Evolutionary conservation across 768 basidiomycete genomes (phyloP), one percentile per base, ranked within the genome.

Genomic region (Leucogyrophana mollusca): DNA sequence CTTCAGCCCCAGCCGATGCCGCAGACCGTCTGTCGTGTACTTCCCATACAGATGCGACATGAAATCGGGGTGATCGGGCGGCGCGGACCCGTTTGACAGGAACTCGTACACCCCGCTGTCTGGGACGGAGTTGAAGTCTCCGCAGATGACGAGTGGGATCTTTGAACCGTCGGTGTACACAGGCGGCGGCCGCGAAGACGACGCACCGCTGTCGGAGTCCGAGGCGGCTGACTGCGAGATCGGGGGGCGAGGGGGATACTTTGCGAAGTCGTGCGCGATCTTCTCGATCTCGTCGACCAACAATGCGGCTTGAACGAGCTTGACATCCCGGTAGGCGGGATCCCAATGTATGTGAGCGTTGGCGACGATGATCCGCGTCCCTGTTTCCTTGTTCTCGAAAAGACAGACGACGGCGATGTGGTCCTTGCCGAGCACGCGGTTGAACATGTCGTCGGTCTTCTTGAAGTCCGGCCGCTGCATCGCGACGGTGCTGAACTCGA

Each of bases 361-460:
- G 32, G 87, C 87, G 43, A 97, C 78, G 58, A 98, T 80, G 46
- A 96, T 70, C 13, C 95, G 84, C 10, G 93, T 85, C 34, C 94
- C 94, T 0, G 94, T 90, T 33, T 81, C 77, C 50, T 80, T 81
- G 67, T 88, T 87, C 72, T 99, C 96, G 60, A 98, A 76, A 23
- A 92, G 77, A 56, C 83, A 83, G 47, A 94, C 73, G 53, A 93
- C 82, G 37, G 93, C 93, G 53, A 98, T 90, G 60, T 97, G 83
- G 67, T 98, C 95, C 64, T 92, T 90, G 51, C 88, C 87, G 56
- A 97, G 79, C 45, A 98, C 93, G 24, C 96, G 92, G 61, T 97
- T 97, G 79, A 97, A 98, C 94, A 98, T 94, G 72, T 97, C 95
- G 59, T 98, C 94, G 14, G 93, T 95, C 71, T 94, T 93, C 76